Percentiles rank a stretch among this genome's conserved stretches.
These are phyloP conservation scores for Cephaloascus albidus DNA, from an alignment of 805 yeast genomes.

Conservation along the genomic window DNA sequence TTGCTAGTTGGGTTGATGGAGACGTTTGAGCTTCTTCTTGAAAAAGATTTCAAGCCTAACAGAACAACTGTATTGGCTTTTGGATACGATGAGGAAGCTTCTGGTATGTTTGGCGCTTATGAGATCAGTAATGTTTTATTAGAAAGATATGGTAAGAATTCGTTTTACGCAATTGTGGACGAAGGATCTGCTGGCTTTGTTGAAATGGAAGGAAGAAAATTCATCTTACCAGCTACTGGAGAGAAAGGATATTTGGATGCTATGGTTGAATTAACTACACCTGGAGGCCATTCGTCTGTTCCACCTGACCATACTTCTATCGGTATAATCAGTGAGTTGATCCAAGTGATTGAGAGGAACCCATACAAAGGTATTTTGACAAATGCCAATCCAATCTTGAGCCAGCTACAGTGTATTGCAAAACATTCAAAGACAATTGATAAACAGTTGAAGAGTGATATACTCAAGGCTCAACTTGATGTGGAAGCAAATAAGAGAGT, in stretches of 20 bases:
- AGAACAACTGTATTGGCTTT: conserved; percentile 36
- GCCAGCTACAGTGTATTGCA: conserved; percentile 35
- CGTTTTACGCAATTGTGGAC: conserved; percentile 34
- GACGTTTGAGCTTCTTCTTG: conserved; percentile 16
- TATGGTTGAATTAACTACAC: conserved; percentile 27
- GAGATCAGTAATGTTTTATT: conserved; percentile 23
- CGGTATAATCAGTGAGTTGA: conserved; percentile 34
- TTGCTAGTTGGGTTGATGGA: conserved; percentile 29
- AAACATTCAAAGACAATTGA: conserved; percentile 28
- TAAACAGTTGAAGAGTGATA: conserved; percentile 19
- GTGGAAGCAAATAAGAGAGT: conserved; percentile 24
- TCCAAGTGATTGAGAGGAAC: conserved; percentile 25
- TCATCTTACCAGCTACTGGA: conserved; percentile 35
- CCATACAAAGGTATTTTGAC: conserved; percentile 27
- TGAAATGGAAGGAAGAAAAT: conserved; percentile 24
- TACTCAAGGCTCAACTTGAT: conserved; percentile 27
- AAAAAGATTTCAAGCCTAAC: conserved; percentile 25
- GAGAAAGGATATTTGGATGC: conserved; percentile 40
- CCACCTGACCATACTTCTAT: conserved; percentile 41
- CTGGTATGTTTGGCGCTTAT: conserved; percentile 27
- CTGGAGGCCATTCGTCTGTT: conserved; percentile 43
- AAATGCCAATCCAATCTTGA: conserved; percentile 32
- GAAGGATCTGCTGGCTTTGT: conserved; percentile 28
- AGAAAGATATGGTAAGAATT: conserved; percentile 28
- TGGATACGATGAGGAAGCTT: conserved; percentile 43